phyloP scores from a whole-genome alignment of 192 early-diverging fungal genomes.

The Backusella sp. region DNA sequence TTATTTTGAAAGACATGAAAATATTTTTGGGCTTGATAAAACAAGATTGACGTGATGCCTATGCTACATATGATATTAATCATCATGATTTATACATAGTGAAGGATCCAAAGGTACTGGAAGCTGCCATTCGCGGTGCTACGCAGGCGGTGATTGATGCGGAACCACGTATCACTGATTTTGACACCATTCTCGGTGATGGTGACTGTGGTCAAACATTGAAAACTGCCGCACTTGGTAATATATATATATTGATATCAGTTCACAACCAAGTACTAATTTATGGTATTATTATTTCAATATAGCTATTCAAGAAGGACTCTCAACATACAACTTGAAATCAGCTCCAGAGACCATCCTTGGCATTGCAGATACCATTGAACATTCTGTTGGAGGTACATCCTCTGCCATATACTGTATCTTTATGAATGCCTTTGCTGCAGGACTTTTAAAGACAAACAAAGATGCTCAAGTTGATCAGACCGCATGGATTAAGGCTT shows the following conservation, averaged over 20 bases:
- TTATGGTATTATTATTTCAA: not conserved
- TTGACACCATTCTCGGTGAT: conserved; percentile 77
- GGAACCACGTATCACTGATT: conserved; percentile 63
- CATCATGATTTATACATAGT: not conserved
- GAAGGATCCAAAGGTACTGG: conserved; percentile 10
- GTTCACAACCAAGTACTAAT: not conserved
- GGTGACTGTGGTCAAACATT: conserved; percentile 83
- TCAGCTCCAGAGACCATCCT: conserved; percentile 21
- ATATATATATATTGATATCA: conserved; percentile 12
- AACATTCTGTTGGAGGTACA: conserved; percentile 77
- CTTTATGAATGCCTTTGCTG: conserved; percentile 64
- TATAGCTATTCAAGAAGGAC: conserved; percentile 50
- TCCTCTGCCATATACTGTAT: conserved; percentile 78
- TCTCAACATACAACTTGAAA: conserved; percentile 14
- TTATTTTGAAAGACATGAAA: not conserved
- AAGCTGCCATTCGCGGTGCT: conserved; percentile 32
- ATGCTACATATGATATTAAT: not conserved
- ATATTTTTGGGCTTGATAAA: not conserved
- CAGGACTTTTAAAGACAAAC: conserved; percentile 36
- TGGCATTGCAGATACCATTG: conserved; percentile 64
- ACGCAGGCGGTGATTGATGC: conserved; percentile 44
- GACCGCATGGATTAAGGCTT: conserved; percentile 36
- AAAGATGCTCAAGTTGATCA: conserved; percentile 12
- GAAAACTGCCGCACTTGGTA: conserved; percentile 58
- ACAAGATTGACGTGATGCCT: not conserved